Evolutionary conservation across 768 basidiomycete species (phyloP), one percentile per base, ranked within the genome.

Genomic region (Candolleomyces efflorescens): DNA sequence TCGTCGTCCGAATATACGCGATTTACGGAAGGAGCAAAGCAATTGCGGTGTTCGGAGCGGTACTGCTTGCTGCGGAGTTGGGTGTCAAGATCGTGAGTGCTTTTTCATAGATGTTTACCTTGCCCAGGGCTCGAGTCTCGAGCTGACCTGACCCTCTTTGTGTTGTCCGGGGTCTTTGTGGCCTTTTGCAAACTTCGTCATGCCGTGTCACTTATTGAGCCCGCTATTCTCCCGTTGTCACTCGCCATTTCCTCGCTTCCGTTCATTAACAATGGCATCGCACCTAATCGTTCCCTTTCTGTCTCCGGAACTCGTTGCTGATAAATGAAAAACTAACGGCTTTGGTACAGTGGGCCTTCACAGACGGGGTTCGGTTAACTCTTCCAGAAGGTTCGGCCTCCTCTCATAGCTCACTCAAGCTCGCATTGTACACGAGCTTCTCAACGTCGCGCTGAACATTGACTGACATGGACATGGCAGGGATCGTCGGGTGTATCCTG

Each of bases 401-500:
- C n/a, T 52, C n/a, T 13, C 32, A n/a, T n/a, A n/a, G n/a, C 47
- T n/a, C 41, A 13, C 32, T 1, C 18, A n/a, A n/a, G 23, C 46
- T 11, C 15, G 1, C 41, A 11, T 32, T 32, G 32, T 9, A 9
- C 27, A 27, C 9, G 27, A 4, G 27, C 27, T 9, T 9, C 3
- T 4, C 9, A 3, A 27, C 27, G 9, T 3, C 3, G 9, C 9
- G 9, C 32, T 32, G 11, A 32, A 32, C 32, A 27, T 13, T 27
- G 18, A 24, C 38, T 36, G 4, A 15, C 13, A 39, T 50, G 38
- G 18, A 24, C 41, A 44, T 45, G 2, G 13, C 50, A 75, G 73
- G 68, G 7, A 57, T 74, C 22, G 62, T 71, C 15, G 74, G 72
- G 1, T 75, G 74, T 50, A 75, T 75, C 51, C 64, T 75, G 23